Conservation (phyloP, 1,284 basidiomycete species). For the Ceratobasidium sp. region DNA sequence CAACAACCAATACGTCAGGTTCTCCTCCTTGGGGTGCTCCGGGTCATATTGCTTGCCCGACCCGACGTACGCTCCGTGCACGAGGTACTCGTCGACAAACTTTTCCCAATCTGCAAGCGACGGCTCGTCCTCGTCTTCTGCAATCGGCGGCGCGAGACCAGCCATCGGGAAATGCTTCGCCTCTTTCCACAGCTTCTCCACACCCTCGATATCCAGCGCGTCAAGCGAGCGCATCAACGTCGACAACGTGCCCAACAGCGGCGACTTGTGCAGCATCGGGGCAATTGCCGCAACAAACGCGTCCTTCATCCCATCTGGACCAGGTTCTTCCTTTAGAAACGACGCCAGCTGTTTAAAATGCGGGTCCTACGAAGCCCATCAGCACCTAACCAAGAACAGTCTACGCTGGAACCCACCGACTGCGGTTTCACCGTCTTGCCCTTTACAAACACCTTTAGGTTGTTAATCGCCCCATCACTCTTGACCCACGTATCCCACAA, state of each 20-base stretch:
- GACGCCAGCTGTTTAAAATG: background rate
- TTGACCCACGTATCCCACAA: constrained; percentile 82
- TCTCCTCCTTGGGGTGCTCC: constrained; percentile 58
- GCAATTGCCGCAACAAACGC: constrained; percentile 65
- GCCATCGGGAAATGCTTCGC: constrained; percentile 35
- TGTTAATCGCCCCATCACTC: constrained; percentile 78
- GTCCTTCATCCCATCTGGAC: background rate
- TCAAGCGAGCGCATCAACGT: constrained; percentile 84
- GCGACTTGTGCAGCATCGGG: constrained; percentile 67
- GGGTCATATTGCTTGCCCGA: constrained; percentile 57
- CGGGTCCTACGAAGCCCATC: background rate
- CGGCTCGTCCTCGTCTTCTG: constrained; percentile 60
- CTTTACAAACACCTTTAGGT: constrained; percentile 80
- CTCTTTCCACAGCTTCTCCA: constrained; percentile 65
- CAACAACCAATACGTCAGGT: constrained; percentile 72
- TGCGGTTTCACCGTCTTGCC: constrained; percentile 72
- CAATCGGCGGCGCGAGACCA: constrained; percentile 48
- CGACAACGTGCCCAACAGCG: constrained; percentile 71
- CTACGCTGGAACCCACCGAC: constrained; percentile 65
- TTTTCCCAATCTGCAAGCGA: constrained; percentile 69
- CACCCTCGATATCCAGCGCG: constrained; percentile 84
- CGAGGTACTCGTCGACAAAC: constrained; percentile 71
- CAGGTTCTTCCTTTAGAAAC: constrained; percentile 9
- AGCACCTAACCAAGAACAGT: background rate
- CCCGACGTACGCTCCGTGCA: constrained; percentile 51